These are phyloP conservation scores for Chlorella sorokiniana DNA, from an alignment of 139 green algal genomes.

Conservation along the genomic window DNA sequence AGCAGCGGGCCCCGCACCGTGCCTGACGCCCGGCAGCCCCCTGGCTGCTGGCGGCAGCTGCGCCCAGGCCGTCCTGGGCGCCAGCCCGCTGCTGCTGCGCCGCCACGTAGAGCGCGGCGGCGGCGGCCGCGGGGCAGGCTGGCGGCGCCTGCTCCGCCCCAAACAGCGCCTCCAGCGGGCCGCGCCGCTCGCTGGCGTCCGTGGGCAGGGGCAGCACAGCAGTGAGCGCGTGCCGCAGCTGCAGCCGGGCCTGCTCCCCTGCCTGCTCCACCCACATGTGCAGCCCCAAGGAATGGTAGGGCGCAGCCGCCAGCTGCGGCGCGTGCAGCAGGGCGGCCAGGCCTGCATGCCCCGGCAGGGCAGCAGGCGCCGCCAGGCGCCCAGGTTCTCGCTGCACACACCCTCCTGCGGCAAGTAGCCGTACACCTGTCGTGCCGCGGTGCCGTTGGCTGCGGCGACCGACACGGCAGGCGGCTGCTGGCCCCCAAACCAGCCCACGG, in stretches of 20 bases:
- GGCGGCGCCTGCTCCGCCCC: neutral
- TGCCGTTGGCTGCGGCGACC: neutral
- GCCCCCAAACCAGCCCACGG: slow-evolving; percentile 20
- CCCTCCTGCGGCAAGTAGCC: slow-evolving; percentile 75
- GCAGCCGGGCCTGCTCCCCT: neutral
- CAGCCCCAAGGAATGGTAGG: slow-evolving; percentile 63
- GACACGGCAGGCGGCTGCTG: neutral
- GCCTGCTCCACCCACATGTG: slow-evolving; percentile 2
- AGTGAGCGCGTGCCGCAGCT: neutral
- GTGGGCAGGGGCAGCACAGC: neutral
- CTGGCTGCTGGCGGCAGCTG: neutral
- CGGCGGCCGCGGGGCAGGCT: slow-evolving; percentile 1
- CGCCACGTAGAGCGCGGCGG: neutral
- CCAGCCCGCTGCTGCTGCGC: neutral
- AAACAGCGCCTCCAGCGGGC: neutral
- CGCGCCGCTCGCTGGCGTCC: neutral
- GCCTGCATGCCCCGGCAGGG: slow-evolving; percentile 75
- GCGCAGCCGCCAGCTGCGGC: slow-evolving; percentile 57
- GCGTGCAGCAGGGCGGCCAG: slow-evolving; percentile 63
- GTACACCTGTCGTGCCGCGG: slow-evolving; percentile 48
- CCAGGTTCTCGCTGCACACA: slow-evolving; percentile 92
- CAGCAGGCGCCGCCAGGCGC: slow-evolving; percentile 89
- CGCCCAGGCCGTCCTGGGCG: neutral
- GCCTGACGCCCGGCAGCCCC: neutral
- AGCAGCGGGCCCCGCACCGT: neutral